Base-by-base conservation (phyloP, 768 basidiomycete species). In the Naganishia onofrii region DNA sequence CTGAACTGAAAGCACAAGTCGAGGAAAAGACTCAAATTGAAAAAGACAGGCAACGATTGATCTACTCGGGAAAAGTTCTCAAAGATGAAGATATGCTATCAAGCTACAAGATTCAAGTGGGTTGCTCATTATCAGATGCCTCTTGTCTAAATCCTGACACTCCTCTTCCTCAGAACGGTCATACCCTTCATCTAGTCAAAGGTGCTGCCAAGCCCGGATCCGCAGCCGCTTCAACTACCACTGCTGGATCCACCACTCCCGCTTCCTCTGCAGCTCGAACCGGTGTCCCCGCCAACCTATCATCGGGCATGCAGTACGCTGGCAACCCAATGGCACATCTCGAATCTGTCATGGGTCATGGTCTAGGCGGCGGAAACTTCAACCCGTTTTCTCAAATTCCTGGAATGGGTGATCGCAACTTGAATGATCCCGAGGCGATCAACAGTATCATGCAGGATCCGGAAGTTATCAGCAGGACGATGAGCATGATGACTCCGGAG, bases 181-280 rank as follows among this genome's bases (percentile, higher is more conserved):
- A 96, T 78, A 93, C 92, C 0, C 87, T 94, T 51, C 93, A 93
- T 79, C 92, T 93, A 90, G 93, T 93, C 75, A 95, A 94, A 79
- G 90, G 91, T 28, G 88, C 86, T 12, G 84, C 88, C 0, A 85
- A 88, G 9, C 57, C 78, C 1, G 70, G 68, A 32, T 42, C 57
- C 3, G n/a, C 60, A 3, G 23, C 60, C 15, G 60, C 60, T 15
- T 36, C 34, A 36, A 13, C 23, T n/a, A 36, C 60, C 1, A 15
- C 60, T 26, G 9, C 38, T 26, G 9, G 34, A 8, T 38, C 58
- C 38, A 65, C 31, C 8, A 34, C 55, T 32, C 21, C 73, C 9
- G 75, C 81, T 2, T 67, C 82, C 19, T 70, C 83, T 0, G 23
- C 78, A 78, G 48, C 70, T 72, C 84, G 26, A 73, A 38, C 83